Evolutionary conservation across 73 alveolate genomes (phyloP).

Genomic region (Tetrahymena elliotti): DNA sequence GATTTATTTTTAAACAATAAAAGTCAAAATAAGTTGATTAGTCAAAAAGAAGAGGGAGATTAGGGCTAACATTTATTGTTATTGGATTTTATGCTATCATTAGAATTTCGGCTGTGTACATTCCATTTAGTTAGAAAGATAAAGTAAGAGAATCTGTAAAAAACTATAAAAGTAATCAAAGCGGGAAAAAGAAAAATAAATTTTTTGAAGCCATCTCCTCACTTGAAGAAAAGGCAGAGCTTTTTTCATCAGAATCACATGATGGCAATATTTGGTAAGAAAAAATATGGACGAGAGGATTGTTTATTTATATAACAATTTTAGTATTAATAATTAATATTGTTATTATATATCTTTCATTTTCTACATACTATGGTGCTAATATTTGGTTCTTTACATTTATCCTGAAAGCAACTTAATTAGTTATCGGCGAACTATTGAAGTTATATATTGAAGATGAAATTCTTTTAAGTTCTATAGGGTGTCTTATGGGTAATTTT

Average conservation of each 20-base stretch:
- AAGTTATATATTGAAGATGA: slow-evolving; percentile 54
- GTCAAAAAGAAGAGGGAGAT: slow-evolving; percentile 60
- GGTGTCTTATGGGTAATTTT: neutral
- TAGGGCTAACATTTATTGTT: slow-evolving; percentile 56
- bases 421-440: slow-evolving; percentile 50
- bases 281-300: slow-evolving; percentile 66
- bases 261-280: slow-evolving; percentile 84
- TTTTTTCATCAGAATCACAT: slow-evolving; percentile 43
- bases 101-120: slow-evolving; percentile 59
- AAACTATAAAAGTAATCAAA: neutral
- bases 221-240: neutral
- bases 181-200: neutral
- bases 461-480: slow-evolving; percentile 28
- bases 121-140: slow-evolving; percentile 41
- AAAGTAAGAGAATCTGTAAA: slow-evolving; percentile 12
- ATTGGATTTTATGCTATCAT: slow-evolving; percentile 61
- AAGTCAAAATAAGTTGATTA: slow-evolving; percentile 38
- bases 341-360: slow-evolving; percentile 59
- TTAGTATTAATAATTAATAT: slow-evolving; percentile 47
- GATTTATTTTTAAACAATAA: neutral
- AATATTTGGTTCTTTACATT: slow-evolving; percentile 66
- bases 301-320: slow-evolving; percentile 52
- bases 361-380: slow-evolving; percentile 54
- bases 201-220: neutral
- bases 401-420: slow-evolving; percentile 52